phyloP scores from a whole-genome alignment of 768 basidiomycete species.

The Serendipita sp. region DNA sequence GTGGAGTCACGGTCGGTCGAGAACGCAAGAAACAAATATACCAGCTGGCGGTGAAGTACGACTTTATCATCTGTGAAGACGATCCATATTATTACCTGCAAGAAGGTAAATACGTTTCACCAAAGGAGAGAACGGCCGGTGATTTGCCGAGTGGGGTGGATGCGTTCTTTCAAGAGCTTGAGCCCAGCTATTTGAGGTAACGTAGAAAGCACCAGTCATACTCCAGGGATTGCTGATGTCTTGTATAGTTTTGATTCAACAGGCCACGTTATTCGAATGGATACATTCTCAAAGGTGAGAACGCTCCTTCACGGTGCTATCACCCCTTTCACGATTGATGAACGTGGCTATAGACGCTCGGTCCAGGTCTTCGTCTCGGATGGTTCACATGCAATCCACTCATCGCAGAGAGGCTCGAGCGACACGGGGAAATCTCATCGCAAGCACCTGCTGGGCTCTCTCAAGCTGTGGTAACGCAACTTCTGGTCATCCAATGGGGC shows the following conservation, averaged over 20 bases:
- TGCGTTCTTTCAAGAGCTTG: constrained; percentile 36
- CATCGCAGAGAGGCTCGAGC: constrained; percentile 59
- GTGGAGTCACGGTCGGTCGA: constrained; percentile 46
- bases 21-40: constrained; percentile 65
- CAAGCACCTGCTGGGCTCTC: constrained; percentile 47
- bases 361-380: constrained; percentile 61
- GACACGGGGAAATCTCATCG: constrained; percentile 49
- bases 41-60: constrained; percentile 64
- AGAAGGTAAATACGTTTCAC: constrained; percentile 33
- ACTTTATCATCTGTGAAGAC: constrained; percentile 68
- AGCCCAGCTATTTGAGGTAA: constrained; percentile 44
- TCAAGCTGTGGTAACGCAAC: constrained; percentile 39
- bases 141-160: constrained; percentile 21
- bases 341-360: constrained; percentile 30
- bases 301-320: not conserved
- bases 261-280: constrained; percentile 70
- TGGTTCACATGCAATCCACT: constrained; percentile 65
- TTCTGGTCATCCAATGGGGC: constrained; percentile 47
- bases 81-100: constrained; percentile 74
- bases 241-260: constrained; percentile 45
- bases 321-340: not conserved
- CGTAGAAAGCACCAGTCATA: not conserved
- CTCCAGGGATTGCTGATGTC: not conserved
- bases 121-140: constrained; percentile 21
- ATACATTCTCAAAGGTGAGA: constrained; percentile 58